A percentile compares a stretch with the other conserved stretches of the same genome.
These are phyloP conservation scores for Smallanthus sonchifolius DNA, from an alignment of 129 eudicot species.

Conservation along the genomic window DNA sequence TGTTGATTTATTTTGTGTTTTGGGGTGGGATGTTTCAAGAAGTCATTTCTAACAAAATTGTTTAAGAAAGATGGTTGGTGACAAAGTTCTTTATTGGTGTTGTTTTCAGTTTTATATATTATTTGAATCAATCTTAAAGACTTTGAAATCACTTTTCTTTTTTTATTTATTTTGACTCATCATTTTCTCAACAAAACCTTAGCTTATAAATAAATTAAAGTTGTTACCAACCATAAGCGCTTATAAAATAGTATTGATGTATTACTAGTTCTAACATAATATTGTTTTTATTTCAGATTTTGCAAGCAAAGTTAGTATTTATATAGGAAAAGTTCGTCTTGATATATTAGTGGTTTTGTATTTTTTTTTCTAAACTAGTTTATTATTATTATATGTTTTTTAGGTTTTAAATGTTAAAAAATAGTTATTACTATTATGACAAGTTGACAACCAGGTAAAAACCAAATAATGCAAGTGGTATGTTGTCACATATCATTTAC, in stretches of 20 bases:
- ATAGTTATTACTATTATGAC: too few relatives aligned
- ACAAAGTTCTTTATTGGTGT: slow-evolving; percentile 27
- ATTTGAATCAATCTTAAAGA: background rate
- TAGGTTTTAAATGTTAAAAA: too few relatives aligned
- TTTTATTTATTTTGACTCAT: background rate
- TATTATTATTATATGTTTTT: too few relatives aligned
- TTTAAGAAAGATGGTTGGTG: slow-evolving; percentile 1
- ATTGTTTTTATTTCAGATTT: too few relatives aligned
- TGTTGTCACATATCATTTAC: background rate
- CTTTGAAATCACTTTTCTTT: slow-evolving; percentile 13
- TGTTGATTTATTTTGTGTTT: background rate
- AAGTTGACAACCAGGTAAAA: too few relatives aligned
- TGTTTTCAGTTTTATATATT: background rate
- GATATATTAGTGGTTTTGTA: too few relatives aligned
- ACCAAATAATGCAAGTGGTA: background rate
- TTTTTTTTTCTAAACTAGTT: too few relatives aligned
- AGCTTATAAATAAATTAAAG: background rate
- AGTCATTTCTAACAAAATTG: background rate
- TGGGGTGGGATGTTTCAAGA: background rate
- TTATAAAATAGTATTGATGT: background rate
- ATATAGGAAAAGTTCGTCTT: too few relatives aligned
- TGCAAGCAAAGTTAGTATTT: too few relatives aligned
- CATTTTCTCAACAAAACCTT: background rate
- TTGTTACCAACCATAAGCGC: slow-evolving; percentile 1
- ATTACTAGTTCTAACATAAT: too few relatives aligned